Evolutionary conservation across 768 basidiomycete genomes (phyloP).

Genomic region (Pleurotus djamor): DNA sequence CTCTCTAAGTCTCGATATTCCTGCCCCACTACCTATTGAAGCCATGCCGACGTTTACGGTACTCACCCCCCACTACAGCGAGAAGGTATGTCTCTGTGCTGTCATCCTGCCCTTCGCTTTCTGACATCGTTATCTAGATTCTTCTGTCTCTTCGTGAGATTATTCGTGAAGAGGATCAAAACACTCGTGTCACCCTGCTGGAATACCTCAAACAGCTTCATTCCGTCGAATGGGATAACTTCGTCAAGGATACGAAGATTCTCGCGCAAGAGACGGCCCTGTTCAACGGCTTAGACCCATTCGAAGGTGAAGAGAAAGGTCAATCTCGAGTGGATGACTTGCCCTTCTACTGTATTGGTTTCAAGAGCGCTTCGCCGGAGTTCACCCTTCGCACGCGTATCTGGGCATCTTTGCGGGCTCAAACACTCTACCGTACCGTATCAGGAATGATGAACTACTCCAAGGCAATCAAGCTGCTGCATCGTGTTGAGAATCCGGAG

Average conservation of each 20-base stretch:
- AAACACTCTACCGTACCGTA: slow-evolving; percentile 98
- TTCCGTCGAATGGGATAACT: slow-evolving; percentile 98
- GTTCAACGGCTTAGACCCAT: slow-evolving; percentile 74
- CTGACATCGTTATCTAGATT: slow-evolving; percentile 48
- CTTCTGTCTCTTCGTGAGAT: slow-evolving; percentile 95
- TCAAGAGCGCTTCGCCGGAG: slow-evolving; percentile 98
- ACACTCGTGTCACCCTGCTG: slow-evolving; percentile 93
- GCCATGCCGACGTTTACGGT: slow-evolving; percentile 99
- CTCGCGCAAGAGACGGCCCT: slow-evolving; percentile 92
- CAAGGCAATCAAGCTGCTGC: slow-evolving; percentile 99
- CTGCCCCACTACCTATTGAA: slow-evolving; percentile 91
- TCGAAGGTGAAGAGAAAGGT: slow-evolving; percentile 76
- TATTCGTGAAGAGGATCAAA: slow-evolving; percentile 97
- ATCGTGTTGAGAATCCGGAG: slow-evolving; percentile 99
- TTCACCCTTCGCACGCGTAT: slow-evolving; percentile 98
- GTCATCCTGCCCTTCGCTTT: neutral
- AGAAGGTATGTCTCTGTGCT: slow-evolving; percentile 61
- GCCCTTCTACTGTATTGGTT: slow-evolving; percentile 97
- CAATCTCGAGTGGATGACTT: slow-evolving; percentile 74
- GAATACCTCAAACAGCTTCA: slow-evolving; percentile 99
- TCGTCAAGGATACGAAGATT: slow-evolving; percentile 99
- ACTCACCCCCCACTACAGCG: slow-evolving; percentile 96
- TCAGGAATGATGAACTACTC: slow-evolving; percentile 99
- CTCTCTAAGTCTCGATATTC: slow-evolving; percentile 92
- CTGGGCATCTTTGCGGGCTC: slow-evolving; percentile 98